Percentiles rank a stretch among this genome's conserved stretches.
phyloP scores from a whole-genome alignment of 495 filamentous ascomycete species.

The Penicillium egyptiacum region DNA sequence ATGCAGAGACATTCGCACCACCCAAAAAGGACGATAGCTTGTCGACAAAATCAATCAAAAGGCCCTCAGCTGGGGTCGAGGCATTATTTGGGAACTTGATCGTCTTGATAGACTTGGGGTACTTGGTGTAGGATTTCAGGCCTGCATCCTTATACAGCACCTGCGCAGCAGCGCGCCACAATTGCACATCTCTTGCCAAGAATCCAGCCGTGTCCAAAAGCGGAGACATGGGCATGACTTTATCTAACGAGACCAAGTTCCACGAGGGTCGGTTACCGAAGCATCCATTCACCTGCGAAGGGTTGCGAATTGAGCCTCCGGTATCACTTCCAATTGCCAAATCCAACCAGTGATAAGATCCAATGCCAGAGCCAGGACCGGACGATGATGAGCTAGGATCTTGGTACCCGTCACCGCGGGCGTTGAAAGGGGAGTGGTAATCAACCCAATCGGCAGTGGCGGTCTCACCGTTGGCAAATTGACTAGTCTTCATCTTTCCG shows the following conservation, averaged over 20 bases:
- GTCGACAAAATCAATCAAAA: background rate
- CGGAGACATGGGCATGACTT: background rate
- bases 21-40: background rate
- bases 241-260: background rate
- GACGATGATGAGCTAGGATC: slow-evolving; percentile 37
- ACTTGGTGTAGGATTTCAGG: background rate
- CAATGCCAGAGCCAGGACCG: slow-evolving; percentile 38
- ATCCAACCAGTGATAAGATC: slow-evolving; percentile 43
- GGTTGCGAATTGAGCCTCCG: slow-evolving; percentile 30
- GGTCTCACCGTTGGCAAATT: background rate
- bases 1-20: background rate
- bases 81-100: background rate
- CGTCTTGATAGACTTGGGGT: background rate
- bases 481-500: background rate
- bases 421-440: slow-evolving; percentile 43
- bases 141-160: background rate
- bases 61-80: background rate
- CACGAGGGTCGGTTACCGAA: background rate
- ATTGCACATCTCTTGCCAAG: background rate
- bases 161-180: background rate
- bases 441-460: slow-evolving; percentile 41
- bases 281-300: background rate
- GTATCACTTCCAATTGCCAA: slow-evolving; percentile 48
- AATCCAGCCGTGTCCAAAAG: background rate
- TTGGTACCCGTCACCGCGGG: slow-evolving; percentile 46